phyloP scores from a whole-genome alignment of 2,329 filamentous ascomycete genomes.

The Pestalotiopsis sp. region DNA sequence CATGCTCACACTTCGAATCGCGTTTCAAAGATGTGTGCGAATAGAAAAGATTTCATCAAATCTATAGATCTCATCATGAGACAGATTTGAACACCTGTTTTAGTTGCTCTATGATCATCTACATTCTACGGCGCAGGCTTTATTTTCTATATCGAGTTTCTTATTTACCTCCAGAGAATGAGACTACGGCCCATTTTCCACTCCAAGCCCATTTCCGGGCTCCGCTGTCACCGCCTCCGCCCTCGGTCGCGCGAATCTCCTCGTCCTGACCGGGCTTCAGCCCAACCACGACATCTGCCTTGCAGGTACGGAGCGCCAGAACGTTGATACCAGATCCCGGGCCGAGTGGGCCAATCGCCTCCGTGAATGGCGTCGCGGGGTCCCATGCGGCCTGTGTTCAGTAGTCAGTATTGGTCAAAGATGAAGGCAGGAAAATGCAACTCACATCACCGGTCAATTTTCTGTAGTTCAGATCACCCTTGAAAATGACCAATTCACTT shows the following conservation, averaged over 20 bases:
- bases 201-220: constrained; percentile 90
- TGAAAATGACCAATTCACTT: constrained; percentile 90
- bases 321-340: constrained; percentile 80
- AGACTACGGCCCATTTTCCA: constrained; percentile 96
- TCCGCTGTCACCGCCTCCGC: constrained; percentile 70
- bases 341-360: constrained; percentile 85
- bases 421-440: constrained; percentile 15
- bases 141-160: neutral
- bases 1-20: too few relatives aligned
- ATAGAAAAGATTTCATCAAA: too few relatives aligned
- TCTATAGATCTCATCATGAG: neutral
- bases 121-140: neutral
- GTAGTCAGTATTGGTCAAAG: neutral
- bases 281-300: constrained; percentile 93
- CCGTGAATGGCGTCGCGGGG: constrained; percentile 80
- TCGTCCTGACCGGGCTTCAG: constrained; percentile 83
- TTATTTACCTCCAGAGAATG: constrained; percentile 71
- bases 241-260: constrained; percentile 67
- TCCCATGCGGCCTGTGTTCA: constrained; percentile 72
- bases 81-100: neutral
- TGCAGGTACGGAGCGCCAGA: constrained; percentile 88
- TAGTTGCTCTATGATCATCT: neutral
- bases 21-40: too few relatives aligned
- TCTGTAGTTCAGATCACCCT: constrained; percentile 95
- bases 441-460: constrained; percentile 88